Percentiles rank a stretch among this genome's conserved stretches.
phyloP scores from a whole-genome alignment of 1,139 yeast genomes.

The Blastobotrys arbuscula region DNA sequence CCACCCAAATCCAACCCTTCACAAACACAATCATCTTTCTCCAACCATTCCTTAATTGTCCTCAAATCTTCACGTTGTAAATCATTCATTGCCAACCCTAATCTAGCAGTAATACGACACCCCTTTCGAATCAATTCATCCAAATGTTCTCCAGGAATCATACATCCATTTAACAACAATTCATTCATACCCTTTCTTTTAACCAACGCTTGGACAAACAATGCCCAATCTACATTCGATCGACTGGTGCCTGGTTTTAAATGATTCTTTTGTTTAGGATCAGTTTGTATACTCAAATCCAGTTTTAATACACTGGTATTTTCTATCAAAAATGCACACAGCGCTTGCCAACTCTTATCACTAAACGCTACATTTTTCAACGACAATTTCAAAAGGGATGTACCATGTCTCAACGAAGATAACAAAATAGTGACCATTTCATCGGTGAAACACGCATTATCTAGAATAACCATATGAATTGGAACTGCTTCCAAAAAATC shows the following conservation, averaged over 20 bases:
- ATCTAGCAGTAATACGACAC: constrained; percentile 53
- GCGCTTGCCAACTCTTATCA: constrained; percentile 60
- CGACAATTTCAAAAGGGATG: constrained; percentile 61
- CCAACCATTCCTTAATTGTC: constrained; percentile 58
- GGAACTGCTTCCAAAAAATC: constrained; percentile 86
- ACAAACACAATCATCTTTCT: constrained; percentile 47
- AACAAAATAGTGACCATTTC: constrained; percentile 74
- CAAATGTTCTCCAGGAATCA: constrained; percentile 45
- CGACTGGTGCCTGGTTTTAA: constrained; percentile 37
- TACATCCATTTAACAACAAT: constrained; percentile 75
- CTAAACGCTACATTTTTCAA: constrained; percentile 75
- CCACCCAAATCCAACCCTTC: constrained; percentile 84
- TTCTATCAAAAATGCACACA: constrained; percentile 64
- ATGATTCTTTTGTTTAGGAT: constrained; percentile 20
- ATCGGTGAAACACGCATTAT: constrained; percentile 71
- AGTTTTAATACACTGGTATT: constrained; percentile 57
- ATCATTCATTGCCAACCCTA: constrained; percentile 74
- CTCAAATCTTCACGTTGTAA: constrained; percentile 52
- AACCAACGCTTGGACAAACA: constrained; percentile 55
- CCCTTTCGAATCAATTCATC: constrained; percentile 51
- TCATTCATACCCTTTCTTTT: constrained; percentile 75
- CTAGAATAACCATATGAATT: constrained; percentile 70
- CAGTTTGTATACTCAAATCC: constrained; percentile 44
- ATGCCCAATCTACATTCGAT: constrained; percentile 69
- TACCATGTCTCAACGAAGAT: constrained; percentile 54